Conservation (phyloP, 1,139 yeast genomes). For the Blastobotrys proliferans region DNA sequence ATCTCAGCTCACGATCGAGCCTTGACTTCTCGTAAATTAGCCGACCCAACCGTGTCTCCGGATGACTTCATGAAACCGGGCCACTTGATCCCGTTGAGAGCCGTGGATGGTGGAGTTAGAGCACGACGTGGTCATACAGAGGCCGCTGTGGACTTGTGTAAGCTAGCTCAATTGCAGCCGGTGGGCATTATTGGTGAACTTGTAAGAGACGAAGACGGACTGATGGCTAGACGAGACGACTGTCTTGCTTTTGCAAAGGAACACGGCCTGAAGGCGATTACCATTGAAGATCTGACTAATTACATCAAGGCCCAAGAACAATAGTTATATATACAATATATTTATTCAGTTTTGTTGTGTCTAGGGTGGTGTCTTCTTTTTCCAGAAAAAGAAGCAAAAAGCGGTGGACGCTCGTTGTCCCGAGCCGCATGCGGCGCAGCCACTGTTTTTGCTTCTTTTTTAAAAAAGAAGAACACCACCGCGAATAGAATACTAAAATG, state of each 20-base stretch:
- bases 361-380: no score
- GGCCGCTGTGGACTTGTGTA: conserved; percentile 87
- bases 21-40: conserved; percentile 69
- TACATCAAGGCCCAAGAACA: conserved; percentile 31
- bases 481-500: no score
- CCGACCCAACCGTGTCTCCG: conserved; percentile 54
- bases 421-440: no score
- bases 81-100: conserved; percentile 87
- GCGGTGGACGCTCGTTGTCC: no score
- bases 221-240: conserved; percentile 92
- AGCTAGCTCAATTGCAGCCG: conserved; percentile 71
- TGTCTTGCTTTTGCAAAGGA: conserved; percentile 66
- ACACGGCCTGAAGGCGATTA: conserved; percentile 65
- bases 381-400: no score
- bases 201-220: conserved; percentile 88
- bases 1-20: conserved; percentile 95
- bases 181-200: conserved; percentile 94
- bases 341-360: no score
- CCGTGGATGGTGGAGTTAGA: conserved; percentile 78
- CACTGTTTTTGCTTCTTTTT: no score
- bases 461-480: no score
- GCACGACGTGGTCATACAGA: conserved; percentile 96
- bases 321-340: not conserved
- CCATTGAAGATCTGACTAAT: conserved; percentile 71
- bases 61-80: conserved; percentile 85